phyloP scores from a whole-genome alignment of 768 basidiomycete genomes.

The Gymnopilus dilepis region DNA sequence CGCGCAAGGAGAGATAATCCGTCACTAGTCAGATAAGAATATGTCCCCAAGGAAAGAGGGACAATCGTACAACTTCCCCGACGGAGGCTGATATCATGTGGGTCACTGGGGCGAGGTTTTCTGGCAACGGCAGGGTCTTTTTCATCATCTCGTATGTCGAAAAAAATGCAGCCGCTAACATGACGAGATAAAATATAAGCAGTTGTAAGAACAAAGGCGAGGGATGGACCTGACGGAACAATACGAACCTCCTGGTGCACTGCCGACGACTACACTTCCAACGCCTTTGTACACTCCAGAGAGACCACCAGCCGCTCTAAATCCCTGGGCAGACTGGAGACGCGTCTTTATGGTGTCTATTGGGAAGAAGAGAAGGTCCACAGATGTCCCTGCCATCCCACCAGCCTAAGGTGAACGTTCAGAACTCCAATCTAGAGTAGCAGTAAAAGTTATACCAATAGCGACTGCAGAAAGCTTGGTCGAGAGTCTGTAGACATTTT shows the following conservation, averaged over 20 bases:
- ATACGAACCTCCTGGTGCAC: conserved; percentile 86
- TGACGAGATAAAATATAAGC: conserved; percentile 1
- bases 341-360: conserved; percentile 98
- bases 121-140: conserved; percentile 63
- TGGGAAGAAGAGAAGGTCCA: conserved; percentile 96
- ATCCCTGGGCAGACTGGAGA: conserved; percentile 88
- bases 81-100: conserved; percentile 62
- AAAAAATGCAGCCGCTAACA: conserved; percentile 93
- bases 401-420: conserved; percentile 65
- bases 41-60: conserved; percentile 54
- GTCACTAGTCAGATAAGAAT: conserved; percentile 32
- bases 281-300: conserved; percentile 91
- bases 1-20: conserved; percentile 10
- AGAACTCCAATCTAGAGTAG: conserved; percentile 7
- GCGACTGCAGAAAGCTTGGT: conserved; percentile 37
- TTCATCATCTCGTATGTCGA: conserved; percentile 93
- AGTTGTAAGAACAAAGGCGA: neutral
- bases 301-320: conserved; percentile 85
- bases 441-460: conserved; percentile 27
- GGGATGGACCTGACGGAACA: neutral
- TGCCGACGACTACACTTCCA: conserved; percentile 93
- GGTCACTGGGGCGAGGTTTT: conserved; percentile 64
- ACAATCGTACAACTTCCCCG: conserved; percentile 56
- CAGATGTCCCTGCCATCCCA: conserved; percentile 89
- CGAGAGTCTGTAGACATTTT: conserved; percentile 27